Base-by-base conservation (phyloP, 768 basidiomycete genomes). In the Tricholoma hemisulphureum region DNA sequence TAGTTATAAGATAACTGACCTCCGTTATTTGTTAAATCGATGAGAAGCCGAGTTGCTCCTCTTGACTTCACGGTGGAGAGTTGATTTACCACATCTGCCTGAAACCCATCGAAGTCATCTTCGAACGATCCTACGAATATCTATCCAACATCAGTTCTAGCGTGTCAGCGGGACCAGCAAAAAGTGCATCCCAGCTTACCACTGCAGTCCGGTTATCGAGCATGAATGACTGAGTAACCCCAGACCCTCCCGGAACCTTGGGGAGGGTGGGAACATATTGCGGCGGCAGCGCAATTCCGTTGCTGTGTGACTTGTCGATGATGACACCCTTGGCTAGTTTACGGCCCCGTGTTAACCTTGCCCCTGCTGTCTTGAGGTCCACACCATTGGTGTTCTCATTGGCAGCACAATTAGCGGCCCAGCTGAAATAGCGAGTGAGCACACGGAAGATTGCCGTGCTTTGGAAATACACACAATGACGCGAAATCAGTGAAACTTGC, bases 41-140 rank as follows among this genome's bases (percentile, higher is more conserved):
- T 75, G 21, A 87, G 61, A 10, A 87, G 67, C 29, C 75, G 77
- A 0, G 74, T 79, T 10, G 84, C 80, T 3, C 81, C 81, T 1
- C 77, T 74, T 0, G 65, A 59, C 59, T 83, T 68, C 72, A 87
- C 82, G 3, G 75, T 63, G 1, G 62, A 62, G 57, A 85, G 67
- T 1, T 81, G 77, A 6, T 78, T 70, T 1, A 73, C 76, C 0
- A 78, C 74, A 59, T 86, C 83, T 1, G 65, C 58, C 67, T 83
- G 83, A 77, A 86, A 86, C 29, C 73, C 69, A 51, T 69, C 61
- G 62, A 80, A 83, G 62, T 84, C 76, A 16, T 70, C 75, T 21
- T 69, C 76, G 62, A 88, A 88, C 0, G 83, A 83, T 14, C 85
- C 83, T 4, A 86, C 77, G 61, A 82, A 84, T 78, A 85, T 83